Evolutionary conservation across 2,329 filamentous ascomycete species (phyloP).

Genomic region (Dactylonectria macrodidyma): DNA sequence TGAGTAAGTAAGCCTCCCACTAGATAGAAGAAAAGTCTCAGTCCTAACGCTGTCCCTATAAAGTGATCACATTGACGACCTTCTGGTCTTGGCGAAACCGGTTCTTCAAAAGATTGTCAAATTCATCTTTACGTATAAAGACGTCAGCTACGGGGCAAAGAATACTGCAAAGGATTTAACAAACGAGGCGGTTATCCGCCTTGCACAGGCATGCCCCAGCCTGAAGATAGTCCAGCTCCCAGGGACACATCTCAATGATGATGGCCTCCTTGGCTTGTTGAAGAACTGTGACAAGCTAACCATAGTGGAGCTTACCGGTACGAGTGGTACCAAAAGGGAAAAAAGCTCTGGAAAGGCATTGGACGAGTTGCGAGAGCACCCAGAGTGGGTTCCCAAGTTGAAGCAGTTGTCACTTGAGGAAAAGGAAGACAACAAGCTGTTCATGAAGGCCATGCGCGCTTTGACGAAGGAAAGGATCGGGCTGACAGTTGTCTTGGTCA

Average conservation of each 20-base stretch:
- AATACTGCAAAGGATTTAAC: constrained; percentile 24
- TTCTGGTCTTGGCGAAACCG: constrained; percentile 13
- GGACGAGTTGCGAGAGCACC: constrained; percentile 21
- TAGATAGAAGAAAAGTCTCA: too few species aligned
- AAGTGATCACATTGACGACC: constrained; percentile 35
- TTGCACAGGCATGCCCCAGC: constrained; percentile 29
- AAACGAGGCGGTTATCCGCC: constrained; percentile 10
- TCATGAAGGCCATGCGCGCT: constrained; percentile 34
- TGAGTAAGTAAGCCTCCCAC: constrained; percentile 19
- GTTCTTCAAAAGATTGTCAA: constrained; percentile 26
- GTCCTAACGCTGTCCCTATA: background rate
- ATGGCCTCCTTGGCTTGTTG: constrained; percentile 13
- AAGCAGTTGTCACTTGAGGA: constrained; percentile 11
- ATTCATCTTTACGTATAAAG: constrained; percentile 22
- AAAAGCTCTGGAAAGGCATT: background rate
- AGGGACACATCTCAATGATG: constrained; percentile 5
- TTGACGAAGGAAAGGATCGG: constrained; percentile 26
- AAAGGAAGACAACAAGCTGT: background rate
- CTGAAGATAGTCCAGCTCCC: constrained; percentile 28
- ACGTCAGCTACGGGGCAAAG: constrained; percentile 27
- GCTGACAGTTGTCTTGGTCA: constrained; percentile 15
- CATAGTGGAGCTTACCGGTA: constrained; percentile 23
- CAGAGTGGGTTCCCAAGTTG: constrained; percentile 30
- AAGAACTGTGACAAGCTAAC: background rate
- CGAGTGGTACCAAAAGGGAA: background rate